Base-by-base conservation (phyloP, 2,329 filamentous ascomycete genomes). In the Cyanodermella asteris region DNA sequence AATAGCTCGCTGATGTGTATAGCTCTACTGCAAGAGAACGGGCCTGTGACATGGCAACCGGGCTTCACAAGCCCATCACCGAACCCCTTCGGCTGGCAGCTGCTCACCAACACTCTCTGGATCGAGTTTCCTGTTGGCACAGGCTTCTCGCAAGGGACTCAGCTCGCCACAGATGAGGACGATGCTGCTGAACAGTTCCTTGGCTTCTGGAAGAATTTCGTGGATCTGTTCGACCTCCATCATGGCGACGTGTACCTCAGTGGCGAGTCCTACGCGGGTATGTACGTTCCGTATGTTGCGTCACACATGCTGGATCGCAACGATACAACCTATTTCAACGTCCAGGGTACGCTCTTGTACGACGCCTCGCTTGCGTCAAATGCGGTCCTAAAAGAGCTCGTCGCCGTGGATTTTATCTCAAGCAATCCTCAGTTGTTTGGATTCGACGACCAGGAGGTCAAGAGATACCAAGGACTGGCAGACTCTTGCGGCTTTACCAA, bases 281-380 rank as follows among this genome's bases (percentile, higher is more conserved):
- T 43, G 33, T 66, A 64, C 34, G 55, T 64, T 4, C 61, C 62
- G 1, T 65, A 66, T 39, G 62, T 67, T 28, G 58, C 60, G 2
- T 52, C 55, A 17, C 52, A 53, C 5, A 59, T 65, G 45, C 46
- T 66, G 22, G 46, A 58, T 41, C 25, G 38, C 30, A 53, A 53
- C 18, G 45, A 59, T 31, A 47, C 46, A 3, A 46, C 55, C 10
- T 52, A 62, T 41, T 64, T 55, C 41, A 54, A 65, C 35, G 36
- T 65, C 2, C 49, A 47, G 13, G 61, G 60, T 30, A 49, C 56
- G 13, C 48, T 81, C 46, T 66, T 84, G 31, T 77, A 80, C 38
- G 73, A 82, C 36, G 74, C 75, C 14, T 36, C 28, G 8, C 38
- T 33, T 15, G 23, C 27, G 20, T 28, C 30, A 18, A 22, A 28